Percentiles rank a stretch among this genome's conserved stretches.
Conservation (phyloP, 2,329 filamentous ascomycete genomes). For the Macrophomina tecta region DNA sequence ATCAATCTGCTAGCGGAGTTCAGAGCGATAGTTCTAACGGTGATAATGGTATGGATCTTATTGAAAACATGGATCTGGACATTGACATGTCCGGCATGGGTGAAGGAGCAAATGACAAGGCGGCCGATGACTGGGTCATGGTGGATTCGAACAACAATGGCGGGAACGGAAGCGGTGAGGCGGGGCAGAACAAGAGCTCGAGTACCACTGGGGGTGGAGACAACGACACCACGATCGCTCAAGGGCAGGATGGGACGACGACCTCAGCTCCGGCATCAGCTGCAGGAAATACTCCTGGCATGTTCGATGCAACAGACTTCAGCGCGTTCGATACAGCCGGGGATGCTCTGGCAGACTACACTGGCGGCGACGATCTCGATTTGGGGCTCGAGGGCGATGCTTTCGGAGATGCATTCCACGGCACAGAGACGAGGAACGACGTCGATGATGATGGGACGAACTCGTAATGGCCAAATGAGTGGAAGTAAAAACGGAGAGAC, state of each 20-base stretch:
- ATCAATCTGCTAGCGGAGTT: conserved; percentile 26
- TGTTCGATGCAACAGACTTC: conserved; percentile 47
- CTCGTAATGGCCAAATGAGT: background rate
- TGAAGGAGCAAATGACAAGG: conserved; percentile 38
- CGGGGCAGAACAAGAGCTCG: conserved; percentile 32
- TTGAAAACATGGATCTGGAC: conserved; percentile 45
- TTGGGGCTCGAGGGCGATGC: conserved; percentile 48
- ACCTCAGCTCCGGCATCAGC: conserved; percentile 30
- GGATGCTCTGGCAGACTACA: conserved; percentile 47
- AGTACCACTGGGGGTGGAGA: conserved; percentile 30
- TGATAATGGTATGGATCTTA: conserved; percentile 39
- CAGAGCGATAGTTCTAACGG: conserved; percentile 36
- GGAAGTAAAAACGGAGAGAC: background rate
- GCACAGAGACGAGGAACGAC: conserved; percentile 40
- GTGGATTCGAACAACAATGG: conserved; percentile 32
- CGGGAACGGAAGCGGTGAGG: conserved; percentile 26
- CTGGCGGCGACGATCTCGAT: conserved; percentile 42
- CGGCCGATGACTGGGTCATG: conserved; percentile 42
- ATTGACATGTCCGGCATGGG: conserved; percentile 66
- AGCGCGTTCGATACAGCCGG: conserved; percentile 48
- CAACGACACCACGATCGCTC: background rate
- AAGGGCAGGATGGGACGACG: conserved; percentile 7
- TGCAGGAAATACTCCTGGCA: conserved; percentile 39
- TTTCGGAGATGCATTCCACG: conserved; percentile 49
- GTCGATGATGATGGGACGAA: conserved; percentile 21